Conservation (phyloP, 371 early-diverging fungal genomes). For the Blakeslea trispora region DNA sequence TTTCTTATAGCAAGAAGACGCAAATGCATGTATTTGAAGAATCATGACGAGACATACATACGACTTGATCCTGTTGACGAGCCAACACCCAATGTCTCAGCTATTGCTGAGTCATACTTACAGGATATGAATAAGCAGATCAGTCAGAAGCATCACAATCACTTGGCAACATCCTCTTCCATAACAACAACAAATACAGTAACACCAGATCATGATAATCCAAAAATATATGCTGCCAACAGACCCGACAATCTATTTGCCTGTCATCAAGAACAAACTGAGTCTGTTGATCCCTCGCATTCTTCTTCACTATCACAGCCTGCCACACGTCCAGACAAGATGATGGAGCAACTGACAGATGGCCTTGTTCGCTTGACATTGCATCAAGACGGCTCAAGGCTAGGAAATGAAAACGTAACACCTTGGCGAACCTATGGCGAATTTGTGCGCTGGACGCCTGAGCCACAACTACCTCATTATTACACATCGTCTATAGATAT, state of each 20-base stretch:
- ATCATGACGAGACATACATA: constrained; percentile 51
- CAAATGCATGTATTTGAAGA: constrained; percentile 49
- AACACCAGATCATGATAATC: constrained; percentile 8
- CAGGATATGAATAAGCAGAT: constrained; percentile 31
- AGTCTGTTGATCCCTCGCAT: background rate
- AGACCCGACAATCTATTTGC: constrained; percentile 35
- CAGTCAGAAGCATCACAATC: constrained; percentile 9
- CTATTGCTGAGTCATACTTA: constrained; percentile 25
- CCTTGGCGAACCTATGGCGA: constrained; percentile 33
- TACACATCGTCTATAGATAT: constrained; percentile 43
- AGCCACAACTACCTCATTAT: constrained; percentile 24
- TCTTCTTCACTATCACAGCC: constrained; percentile 8
- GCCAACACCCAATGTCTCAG: constrained; percentile 1
- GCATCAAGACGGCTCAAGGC: constrained; percentile 27
- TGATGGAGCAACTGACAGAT: constrained; percentile 48
- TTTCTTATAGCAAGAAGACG: constrained; percentile 41
- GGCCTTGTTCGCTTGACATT: constrained; percentile 40
- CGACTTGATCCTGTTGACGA: constrained; percentile 39
- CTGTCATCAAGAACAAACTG: constrained; percentile 4
- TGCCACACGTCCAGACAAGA: constrained; percentile 37
- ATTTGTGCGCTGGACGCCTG: constrained; percentile 33
- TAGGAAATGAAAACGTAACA: constrained; percentile 23
- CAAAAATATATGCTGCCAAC: constrained; percentile 26
- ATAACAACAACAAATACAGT: constrained; percentile 2
- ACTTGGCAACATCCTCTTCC: constrained; percentile 1